Evolutionary conservation across 345 rosid genomes (phyloP).

Genomic region (Salix dunnii): DNA sequence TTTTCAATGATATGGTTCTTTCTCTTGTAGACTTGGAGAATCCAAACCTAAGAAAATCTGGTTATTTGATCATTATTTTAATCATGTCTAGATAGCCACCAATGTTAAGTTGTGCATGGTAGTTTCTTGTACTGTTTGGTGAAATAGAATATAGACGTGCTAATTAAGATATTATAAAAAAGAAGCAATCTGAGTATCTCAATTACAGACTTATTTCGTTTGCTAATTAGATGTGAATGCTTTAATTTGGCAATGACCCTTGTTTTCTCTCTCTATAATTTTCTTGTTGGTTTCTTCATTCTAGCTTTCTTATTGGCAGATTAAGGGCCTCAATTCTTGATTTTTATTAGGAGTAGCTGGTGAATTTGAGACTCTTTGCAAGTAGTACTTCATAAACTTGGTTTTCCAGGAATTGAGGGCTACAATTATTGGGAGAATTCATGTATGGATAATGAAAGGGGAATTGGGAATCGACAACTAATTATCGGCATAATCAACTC

Average conservation of each 20-base stretch:
- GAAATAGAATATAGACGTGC: constrained; percentile 2
- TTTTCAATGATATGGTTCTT: constrained; percentile 21
- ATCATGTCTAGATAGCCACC: constrained; percentile 17
- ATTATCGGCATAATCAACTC: background rate
- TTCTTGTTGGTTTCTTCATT: background rate
- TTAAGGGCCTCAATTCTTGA: constrained; percentile 1
- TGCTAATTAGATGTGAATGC: background rate
- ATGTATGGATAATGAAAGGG: background rate
- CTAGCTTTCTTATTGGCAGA: background rate
- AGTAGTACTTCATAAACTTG: background rate
- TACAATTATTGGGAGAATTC: background rate
- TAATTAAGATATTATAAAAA: background rate
- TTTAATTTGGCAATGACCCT: constrained; percentile 3
- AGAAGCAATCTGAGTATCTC: background rate
- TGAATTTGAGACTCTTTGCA: background rate
- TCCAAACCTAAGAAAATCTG: constrained; percentile 22
- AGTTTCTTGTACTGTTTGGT: constrained; percentile 28
- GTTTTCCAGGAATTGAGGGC: background rate
- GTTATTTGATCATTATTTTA: constrained; percentile 11
- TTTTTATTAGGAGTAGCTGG: constrained; percentile 9
- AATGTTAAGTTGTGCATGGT: constrained; percentile 17
- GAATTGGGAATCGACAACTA: background rate
- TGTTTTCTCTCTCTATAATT: background rate
- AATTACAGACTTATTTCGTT: background rate
- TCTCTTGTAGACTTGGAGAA: constrained; percentile 12